phyloP scores from a whole-genome alignment of 805 yeast species.

The Wickerhamiella bombiphila region DNA sequence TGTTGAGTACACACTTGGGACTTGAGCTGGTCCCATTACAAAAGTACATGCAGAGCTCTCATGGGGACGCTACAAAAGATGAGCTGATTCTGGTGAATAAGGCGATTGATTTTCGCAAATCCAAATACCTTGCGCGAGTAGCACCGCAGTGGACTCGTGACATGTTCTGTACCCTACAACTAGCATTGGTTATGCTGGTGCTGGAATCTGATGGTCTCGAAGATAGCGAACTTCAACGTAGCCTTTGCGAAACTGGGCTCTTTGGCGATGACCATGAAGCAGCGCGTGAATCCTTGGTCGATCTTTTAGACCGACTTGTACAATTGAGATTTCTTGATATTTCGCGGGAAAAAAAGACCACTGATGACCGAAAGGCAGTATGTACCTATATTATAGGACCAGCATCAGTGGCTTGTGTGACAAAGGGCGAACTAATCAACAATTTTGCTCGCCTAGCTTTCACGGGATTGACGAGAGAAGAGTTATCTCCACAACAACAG shows the following conservation, averaged over 20 bases:
- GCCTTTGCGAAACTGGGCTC: not conserved
- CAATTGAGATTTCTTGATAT: not conserved
- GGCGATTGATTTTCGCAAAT: not conserved
- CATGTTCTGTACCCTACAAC: not conserved
- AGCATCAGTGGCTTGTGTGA: not conserved
- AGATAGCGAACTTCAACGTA: not conserved
- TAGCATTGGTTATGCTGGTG: not conserved
- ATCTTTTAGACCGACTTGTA: not conserved
- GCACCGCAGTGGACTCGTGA: not conserved
- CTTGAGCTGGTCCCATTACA: not conserved
- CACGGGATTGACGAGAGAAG: not conserved
- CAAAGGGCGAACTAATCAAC: not conserved
- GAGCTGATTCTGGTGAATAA: not conserved
- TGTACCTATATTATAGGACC: not conserved
- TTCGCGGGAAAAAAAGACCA: not conserved
- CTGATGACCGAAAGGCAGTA: not conserved
- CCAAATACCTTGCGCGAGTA: too few species aligned
- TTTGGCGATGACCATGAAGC: not conserved
- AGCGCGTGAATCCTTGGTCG: not conserved
- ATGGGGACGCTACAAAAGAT: not conserved
- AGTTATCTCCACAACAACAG: not conserved
- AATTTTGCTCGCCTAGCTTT: not conserved
- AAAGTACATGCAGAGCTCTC: not conserved
- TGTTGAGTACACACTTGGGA: not conserved
- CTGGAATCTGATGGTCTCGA: conserved; percentile 1